phyloP scores from a whole-genome alignment of 2,329 filamentous ascomycete species.

The Stachybotrys echinatus region DNA sequence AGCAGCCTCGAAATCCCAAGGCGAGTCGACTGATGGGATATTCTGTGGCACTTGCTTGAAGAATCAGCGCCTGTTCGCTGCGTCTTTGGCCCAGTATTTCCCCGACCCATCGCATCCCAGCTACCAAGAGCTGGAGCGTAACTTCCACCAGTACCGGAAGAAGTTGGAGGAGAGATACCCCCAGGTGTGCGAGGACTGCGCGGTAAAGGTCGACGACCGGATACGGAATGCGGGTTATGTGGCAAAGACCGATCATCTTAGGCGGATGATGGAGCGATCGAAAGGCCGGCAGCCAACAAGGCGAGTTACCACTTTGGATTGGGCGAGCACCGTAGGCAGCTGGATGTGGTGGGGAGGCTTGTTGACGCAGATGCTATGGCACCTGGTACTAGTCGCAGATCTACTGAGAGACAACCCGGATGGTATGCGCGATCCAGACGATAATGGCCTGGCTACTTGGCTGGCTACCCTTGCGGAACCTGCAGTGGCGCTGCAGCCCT shows the following conservation, averaged over 20 bases:
- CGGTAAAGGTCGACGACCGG: slow-evolving; percentile 63
- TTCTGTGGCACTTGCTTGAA: slow-evolving; percentile 78
- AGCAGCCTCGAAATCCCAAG: slow-evolving; percentile 17
- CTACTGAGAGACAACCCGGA: slow-evolving; percentile 19
- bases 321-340: slow-evolving; percentile 34
- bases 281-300: slow-evolving; percentile 27
- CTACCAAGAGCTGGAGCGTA: slow-evolving; percentile 62
- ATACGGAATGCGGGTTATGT: slow-evolving; percentile 71
- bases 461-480: slow-evolving; percentile 9
- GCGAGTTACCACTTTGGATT: slow-evolving; percentile 33
- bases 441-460: slow-evolving; percentile 11
- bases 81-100: slow-evolving; percentile 74
- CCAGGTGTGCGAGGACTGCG: slow-evolving; percentile 79
- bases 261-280: slow-evolving; percentile 67
- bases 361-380: slow-evolving; percentile 45
- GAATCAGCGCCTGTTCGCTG: slow-evolving; percentile 80
- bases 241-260: slow-evolving; percentile 76
- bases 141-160: slow-evolving; percentile 64
- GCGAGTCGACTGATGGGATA: slow-evolving; percentile 24
- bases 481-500: slow-evolving; percentile 29
- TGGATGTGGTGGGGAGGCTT: slow-evolving; percentile 45
- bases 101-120: slow-evolving; percentile 61
- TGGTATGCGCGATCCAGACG: slow-evolving; percentile 28
- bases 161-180: slow-evolving; percentile 80
- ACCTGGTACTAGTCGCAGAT: slow-evolving; percentile 26